Evolutionary conservation across 768 basidiomycete genomes (phyloP).

Genomic region (Glaciozyma antarctica): DNA sequence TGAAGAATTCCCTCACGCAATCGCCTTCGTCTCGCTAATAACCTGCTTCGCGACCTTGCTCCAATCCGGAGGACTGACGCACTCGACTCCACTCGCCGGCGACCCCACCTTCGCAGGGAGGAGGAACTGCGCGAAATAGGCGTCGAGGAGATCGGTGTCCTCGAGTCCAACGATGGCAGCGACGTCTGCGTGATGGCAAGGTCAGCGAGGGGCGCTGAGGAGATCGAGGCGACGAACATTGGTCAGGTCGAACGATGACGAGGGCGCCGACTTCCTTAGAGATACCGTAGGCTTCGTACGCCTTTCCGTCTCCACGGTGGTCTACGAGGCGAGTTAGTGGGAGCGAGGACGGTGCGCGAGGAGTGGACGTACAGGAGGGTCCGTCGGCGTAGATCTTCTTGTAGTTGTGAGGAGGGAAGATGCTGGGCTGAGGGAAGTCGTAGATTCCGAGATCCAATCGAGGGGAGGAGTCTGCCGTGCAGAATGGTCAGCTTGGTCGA

Average conservation of each 20-base stretch:
- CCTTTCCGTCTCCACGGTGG: conserved; percentile 34
- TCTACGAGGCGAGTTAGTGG: neutral
- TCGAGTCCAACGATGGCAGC: conserved; percentile 31
- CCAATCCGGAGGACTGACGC: conserved; percentile 17
- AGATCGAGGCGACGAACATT: conserved; percentile 20
- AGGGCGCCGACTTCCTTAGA: conserved; percentile 32
- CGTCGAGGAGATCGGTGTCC: conserved; percentile 30
- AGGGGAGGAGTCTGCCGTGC: neutral
- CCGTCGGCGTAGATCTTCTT: conserved; percentile 25
- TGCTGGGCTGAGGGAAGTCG: conserved; percentile 30
- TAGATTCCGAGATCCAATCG: conserved; percentile 24
- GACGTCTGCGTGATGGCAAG: conserved; percentile 11
- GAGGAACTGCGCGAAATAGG: conserved; percentile 32
- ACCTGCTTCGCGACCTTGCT: conserved; percentile 6
- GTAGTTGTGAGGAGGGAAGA: conserved; percentile 31
- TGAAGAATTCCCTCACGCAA: neutral
- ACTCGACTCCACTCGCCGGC: conserved; percentile 4
- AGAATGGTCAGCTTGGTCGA: neutral
- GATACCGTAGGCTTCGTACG: conserved; percentile 36
- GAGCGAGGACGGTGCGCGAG: neutral
- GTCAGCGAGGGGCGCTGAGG: neutral
- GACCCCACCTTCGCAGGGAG: conserved; percentile 21
- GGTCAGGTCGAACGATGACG: conserved; percentile 34
- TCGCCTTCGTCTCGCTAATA: neutral
- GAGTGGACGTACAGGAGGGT: conserved; percentile 9